Evolutionary conservation across 2,329 filamentous ascomycete genomes (phyloP).

Genomic region (Sclerotinia subarctica): DNA sequence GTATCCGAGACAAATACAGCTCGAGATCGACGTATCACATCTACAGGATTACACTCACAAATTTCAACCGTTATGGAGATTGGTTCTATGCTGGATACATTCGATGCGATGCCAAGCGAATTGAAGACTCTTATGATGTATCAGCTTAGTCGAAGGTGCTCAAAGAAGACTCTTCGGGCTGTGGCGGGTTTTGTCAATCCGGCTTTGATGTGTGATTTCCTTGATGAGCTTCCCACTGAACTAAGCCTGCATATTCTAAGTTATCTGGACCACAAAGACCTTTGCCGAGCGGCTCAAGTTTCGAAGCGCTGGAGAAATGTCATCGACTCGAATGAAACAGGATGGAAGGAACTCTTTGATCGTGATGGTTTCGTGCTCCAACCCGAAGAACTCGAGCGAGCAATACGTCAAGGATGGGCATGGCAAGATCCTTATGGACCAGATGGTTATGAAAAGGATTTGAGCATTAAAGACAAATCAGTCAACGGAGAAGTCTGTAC

Average conservation of each 20-base stretch:
- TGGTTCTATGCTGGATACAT: slow-evolving; percentile 81
- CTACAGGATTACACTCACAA: slow-evolving; percentile 31
- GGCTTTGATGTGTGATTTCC: slow-evolving; percentile 89
- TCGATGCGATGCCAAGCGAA: slow-evolving; percentile 85
- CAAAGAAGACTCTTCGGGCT: slow-evolving; percentile 82
- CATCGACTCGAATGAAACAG: slow-evolving; percentile 87
- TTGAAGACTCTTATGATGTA: slow-evolving; percentile 98
- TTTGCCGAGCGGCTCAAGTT: slow-evolving; percentile 87
- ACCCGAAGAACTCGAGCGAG: slow-evolving; percentile 77
- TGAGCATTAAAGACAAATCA: slow-evolving; percentile 55
- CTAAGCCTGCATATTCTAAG: slow-evolving; percentile 83
- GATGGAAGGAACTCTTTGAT: slow-evolving; percentile 92
- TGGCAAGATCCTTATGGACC: slow-evolving; percentile 85
- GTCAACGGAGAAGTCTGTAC: slow-evolving; percentile 49
- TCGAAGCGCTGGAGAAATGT: slow-evolving; percentile 92
- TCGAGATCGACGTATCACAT: slow-evolving; percentile 29
- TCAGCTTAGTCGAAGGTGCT: slow-evolving; percentile 83
- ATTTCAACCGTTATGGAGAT: slow-evolving; percentile 64
- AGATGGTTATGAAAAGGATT: slow-evolving; percentile 75
- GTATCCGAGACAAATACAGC: slow-evolving; percentile 43
- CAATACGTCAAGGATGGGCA: slow-evolving; percentile 90
- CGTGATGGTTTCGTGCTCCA: slow-evolving; percentile 76
- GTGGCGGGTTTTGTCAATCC: slow-evolving; percentile 91
- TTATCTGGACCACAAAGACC: slow-evolving; percentile 79
- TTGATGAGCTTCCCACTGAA: slow-evolving; percentile 79